Evolutionary conservation across 140 eudicot genomes (phyloP), one percentile per base, ranked within the genome.

Genomic region (Senecio squalidus): DNA sequence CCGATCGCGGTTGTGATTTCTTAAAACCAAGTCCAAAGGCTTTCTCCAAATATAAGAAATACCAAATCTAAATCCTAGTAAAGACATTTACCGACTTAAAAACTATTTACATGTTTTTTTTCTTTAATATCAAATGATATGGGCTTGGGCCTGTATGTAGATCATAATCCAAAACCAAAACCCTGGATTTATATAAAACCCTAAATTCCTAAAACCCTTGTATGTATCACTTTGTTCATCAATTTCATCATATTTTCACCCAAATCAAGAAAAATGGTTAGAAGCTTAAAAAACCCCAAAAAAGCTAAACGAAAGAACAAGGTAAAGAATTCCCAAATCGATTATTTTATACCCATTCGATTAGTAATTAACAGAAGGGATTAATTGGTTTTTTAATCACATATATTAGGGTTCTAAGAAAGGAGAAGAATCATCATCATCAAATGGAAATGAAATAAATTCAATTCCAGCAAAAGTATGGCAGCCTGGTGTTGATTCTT

Each of bases 401-500:
- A n/a, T n/a, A n/a, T n/a, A 33, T 21, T 10, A 64, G 94, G 74
- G 76, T 15, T 64, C 82, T 26, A 91, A 74, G 72, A 81, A 79
- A 57, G 86, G 63, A 9, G 95, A 81, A 1, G 86, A 80, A n/a
- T 67, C 80, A 6, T 83, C 91, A 3, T 72, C 89, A 2, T 82
- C 87, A 4, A 64, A 85, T 9, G 44, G 63, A n/a, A 31, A 78
- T 14, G 75, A 40, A 5, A 73, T 33, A 31, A 78, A 89, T 0
- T 62, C 84, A 36, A 29, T 74, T 30, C 86, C 86, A n/a, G 83
- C 94, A 0, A 88, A 85, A 69, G 99, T 93, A 47, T 93, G 99
- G 99, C 90, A 77, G 58, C 99, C 99, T 15, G 94, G 99, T 30
- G 96, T 93, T 3, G 99, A 93, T 64, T 64, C 71, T 21, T 70